Conservation (phyloP, 768 basidiomycete genomes). For the Suillus bovinus region DNA sequence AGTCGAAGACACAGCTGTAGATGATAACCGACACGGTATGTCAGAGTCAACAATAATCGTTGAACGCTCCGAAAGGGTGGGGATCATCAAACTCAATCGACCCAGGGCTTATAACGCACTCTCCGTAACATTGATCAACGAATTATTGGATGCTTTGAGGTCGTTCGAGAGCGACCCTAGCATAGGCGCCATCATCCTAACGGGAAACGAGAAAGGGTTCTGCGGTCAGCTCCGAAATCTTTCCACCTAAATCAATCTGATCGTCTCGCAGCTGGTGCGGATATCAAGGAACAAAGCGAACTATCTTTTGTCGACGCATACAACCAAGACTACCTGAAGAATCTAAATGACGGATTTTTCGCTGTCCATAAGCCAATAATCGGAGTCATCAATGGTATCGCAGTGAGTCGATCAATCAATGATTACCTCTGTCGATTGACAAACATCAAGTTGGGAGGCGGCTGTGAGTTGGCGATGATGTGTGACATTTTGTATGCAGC, state of each 20-base stretch:
- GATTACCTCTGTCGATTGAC: neutral
- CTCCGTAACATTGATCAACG: slow-evolving; percentile 70
- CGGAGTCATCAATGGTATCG: slow-evolving; percentile 91
- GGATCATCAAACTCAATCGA: slow-evolving; percentile 78
- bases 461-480: slow-evolving; percentile 95
- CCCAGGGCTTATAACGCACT: slow-evolving; percentile 89
- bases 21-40: slow-evolving; percentile 21
- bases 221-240: slow-evolving; percentile 15
- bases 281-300: slow-evolving; percentile 98
- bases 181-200: slow-evolving; percentile 86
- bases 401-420: slow-evolving; percentile 47
- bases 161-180: slow-evolving; percentile 66
- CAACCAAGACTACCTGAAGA: slow-evolving; percentile 43
- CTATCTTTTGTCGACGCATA: slow-evolving; percentile 57
- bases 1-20: neutral
- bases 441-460: slow-evolving; percentile 81
- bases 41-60: slow-evolving; percentile 25
- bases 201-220: slow-evolving; percentile 87
- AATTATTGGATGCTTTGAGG: slow-evolving; percentile 74
- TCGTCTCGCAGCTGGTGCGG: slow-evolving; percentile 72
- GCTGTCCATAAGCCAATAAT: slow-evolving; percentile 84
- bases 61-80: slow-evolving; percentile 23
- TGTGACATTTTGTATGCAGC: slow-evolving; percentile 93
- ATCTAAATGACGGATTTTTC: slow-evolving; percentile 45
- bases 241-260: neutral